Percentiles rank a stretch among this genome's conserved stretches.
Conservation (phyloP, 768 basidiomycete species). For the Leccinellum albellum region DNA sequence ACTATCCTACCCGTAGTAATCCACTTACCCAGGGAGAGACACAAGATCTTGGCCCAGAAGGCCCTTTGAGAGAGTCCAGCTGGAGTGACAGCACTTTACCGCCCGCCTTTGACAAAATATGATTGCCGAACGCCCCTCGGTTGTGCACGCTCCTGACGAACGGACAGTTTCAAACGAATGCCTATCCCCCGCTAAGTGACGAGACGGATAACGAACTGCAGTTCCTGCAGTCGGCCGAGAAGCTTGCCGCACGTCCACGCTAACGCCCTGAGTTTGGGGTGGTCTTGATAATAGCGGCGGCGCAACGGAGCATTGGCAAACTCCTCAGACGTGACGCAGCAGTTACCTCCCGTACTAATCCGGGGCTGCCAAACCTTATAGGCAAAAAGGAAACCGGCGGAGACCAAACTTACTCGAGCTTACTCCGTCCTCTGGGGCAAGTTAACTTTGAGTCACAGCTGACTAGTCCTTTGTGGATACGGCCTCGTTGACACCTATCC, state of each 20-base stretch:
- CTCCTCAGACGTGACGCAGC: background rate
- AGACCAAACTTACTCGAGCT: background rate
- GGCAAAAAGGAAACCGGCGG: slow-evolving; percentile 4
- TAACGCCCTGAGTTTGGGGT: background rate
- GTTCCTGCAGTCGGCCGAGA: background rate
- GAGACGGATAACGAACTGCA: background rate
- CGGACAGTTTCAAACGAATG: background rate
- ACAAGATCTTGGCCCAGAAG: background rate
- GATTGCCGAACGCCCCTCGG: background rate
- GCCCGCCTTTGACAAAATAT: background rate
- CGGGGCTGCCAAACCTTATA: background rate
- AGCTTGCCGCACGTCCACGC: background rate
- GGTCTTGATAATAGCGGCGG: background rate
- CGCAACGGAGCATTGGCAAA: background rate
- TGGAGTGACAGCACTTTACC: background rate
- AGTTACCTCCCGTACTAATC: background rate
- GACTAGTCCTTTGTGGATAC: background rate
- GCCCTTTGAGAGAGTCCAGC: background rate
- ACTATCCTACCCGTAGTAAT: background rate
- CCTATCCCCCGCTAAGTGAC: background rate
- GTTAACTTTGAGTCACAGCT: slow-evolving; percentile 4
- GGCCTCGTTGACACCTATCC: slow-evolving; percentile 3
- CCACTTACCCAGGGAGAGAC: background rate
- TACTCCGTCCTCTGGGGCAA: background rate
- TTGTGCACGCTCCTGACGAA: background rate